These are phyloP conservation scores for Dioscorea dumetorum DNA, from an alignment of 106 monocot species.

Conservation along the genomic window DNA sequence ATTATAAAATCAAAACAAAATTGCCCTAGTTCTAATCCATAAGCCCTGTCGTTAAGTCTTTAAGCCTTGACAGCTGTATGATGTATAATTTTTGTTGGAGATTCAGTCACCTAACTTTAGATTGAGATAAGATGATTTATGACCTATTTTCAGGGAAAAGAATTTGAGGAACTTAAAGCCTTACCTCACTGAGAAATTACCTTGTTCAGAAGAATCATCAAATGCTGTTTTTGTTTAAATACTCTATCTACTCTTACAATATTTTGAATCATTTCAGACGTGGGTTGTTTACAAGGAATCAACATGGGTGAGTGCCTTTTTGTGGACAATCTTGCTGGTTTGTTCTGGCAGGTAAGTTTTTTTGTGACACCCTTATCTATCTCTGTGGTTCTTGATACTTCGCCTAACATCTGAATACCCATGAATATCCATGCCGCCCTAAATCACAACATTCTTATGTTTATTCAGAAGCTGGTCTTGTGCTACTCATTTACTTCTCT, in stretches of 20 bases:
- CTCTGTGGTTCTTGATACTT: neutral
- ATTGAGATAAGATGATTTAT: too few species aligned
- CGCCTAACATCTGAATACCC: neutral
- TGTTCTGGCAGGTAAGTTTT: slow-evolving; percentile 72
- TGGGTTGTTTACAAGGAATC: slow-evolving; percentile 76
- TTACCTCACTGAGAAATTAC: neutral
- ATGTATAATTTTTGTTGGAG: too few species aligned
- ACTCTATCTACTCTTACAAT: neutral
- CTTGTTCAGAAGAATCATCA: neutral
- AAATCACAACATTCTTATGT: too few species aligned
- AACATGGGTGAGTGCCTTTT: slow-evolving; percentile 43
- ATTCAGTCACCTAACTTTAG: too few species aligned
- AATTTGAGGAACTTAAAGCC: neutral
- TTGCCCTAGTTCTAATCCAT: too few species aligned
- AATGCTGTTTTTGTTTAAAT: neutral
- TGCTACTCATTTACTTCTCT: too few species aligned
- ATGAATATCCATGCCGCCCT: neutral
- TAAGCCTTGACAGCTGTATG: too few species aligned
- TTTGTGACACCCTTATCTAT: neutral
- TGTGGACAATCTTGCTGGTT: slow-evolving; percentile 62
- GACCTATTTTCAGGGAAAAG: neutral
- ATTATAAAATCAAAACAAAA: too few species aligned
- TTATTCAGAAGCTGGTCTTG: too few species aligned
- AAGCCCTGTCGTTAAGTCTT: too few species aligned
- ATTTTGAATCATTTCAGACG: slow-evolving; percentile 26